phyloP scores from a whole-genome alignment of 768 basidiomycete genomes.

The Pilatotrama ljubarskyi region DNA sequence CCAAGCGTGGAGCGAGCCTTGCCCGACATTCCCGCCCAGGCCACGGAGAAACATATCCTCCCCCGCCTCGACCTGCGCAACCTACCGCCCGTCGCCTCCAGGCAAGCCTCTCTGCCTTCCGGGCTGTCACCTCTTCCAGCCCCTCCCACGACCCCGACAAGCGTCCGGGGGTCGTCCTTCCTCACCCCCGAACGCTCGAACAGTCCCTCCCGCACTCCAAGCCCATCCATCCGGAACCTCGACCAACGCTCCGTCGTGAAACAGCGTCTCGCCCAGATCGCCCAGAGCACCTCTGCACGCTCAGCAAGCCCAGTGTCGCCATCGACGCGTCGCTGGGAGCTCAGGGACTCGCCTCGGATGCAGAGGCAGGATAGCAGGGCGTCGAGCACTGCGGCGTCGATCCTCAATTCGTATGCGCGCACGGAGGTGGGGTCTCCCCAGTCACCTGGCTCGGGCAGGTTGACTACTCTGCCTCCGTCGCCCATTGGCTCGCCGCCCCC shows the following conservation, averaged over 20 bases:
- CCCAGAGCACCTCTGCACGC: conserved; percentile 29
- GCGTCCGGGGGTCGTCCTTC: conserved; percentile 30
- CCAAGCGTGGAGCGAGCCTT: conserved; percentile 10
- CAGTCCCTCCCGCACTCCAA: conserved; percentile 37
- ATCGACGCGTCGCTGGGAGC: conserved; percentile 5
- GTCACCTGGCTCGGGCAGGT: conserved; percentile 12
- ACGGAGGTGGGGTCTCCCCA: conserved; percentile 7
- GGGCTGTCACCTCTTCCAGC: conserved; percentile 21
- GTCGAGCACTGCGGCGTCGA: conserved; percentile 1
- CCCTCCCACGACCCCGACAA: conserved; percentile 20
- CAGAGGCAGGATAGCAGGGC: conserved; percentile 5
- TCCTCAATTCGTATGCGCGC: conserved; percentile 13
- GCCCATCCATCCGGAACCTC: conserved; percentile 64
- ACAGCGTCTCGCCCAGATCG: conserved; percentile 63
- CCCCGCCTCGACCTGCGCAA: conserved; percentile 32
- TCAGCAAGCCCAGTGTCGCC: conserved; percentile 19
- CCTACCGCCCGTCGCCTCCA: conserved; percentile 2
- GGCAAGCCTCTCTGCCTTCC: not conserved
- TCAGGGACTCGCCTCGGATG: not conserved
- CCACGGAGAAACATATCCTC: conserved; percentile 31
- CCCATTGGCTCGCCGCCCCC: conserved; percentile 13
- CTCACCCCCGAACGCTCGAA: conserved; percentile 24
- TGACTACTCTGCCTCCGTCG: conserved; percentile 17
- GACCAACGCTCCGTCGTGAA: conserved; percentile 63
- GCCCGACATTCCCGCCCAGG: conserved; percentile 3